A percentile compares a stretch with the other conserved stretches of the same genome.
Conservation (phyloP, 352 stramenopile species). For the Phytophthora ohioensis region DNA sequence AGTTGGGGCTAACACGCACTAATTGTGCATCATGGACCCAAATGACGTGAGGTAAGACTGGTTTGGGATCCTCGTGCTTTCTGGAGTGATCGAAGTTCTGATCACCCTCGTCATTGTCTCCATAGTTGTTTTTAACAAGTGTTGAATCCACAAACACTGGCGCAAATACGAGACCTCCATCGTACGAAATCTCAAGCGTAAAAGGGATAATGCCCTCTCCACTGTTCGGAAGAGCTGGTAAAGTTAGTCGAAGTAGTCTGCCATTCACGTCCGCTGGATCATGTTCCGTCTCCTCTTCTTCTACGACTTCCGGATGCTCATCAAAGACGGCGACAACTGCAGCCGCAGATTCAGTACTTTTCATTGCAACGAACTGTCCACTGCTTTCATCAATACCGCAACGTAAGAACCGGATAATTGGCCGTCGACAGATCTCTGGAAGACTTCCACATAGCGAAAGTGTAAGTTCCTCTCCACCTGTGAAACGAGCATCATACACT, state of each 20-base stretch:
- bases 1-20: slow-evolving; percentile 57
- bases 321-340: slow-evolving; percentile 25
- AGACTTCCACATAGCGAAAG: slow-evolving; percentile 54
- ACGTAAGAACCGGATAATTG: slow-evolving; percentile 51
- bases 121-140: slow-evolving; percentile 11
- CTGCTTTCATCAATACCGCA: slow-evolving; percentile 29
- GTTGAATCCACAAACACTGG: slow-evolving; percentile 40
- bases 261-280: slow-evolving; percentile 25
- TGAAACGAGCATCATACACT: slow-evolving; percentile 46
- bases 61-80: slow-evolving; percentile 8
- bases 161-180: slow-evolving; percentile 55
- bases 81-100: slow-evolving; percentile 3
- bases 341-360: not conserved
- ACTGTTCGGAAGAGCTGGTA: slow-evolving; percentile 32
- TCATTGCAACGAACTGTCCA: slow-evolving; percentile 4
- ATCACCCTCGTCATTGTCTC: slow-evolving; percentile 15
- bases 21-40: slow-evolving; percentile 58
- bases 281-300: slow-evolving; percentile 27
- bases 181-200: slow-evolving; percentile 66
- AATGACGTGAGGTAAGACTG: slow-evolving; percentile 38
- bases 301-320: slow-evolving; percentile 17
- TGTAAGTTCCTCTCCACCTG: slow-evolving; percentile 41
- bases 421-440: slow-evolving; percentile 42
- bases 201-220: slow-evolving; percentile 42
- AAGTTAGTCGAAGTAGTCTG: slow-evolving; percentile 37